These are phyloP conservation scores for Trichoderma parareesei DNA, from an alignment of 495 filamentous ascomycete genomes.

Conservation along the genomic window DNA sequence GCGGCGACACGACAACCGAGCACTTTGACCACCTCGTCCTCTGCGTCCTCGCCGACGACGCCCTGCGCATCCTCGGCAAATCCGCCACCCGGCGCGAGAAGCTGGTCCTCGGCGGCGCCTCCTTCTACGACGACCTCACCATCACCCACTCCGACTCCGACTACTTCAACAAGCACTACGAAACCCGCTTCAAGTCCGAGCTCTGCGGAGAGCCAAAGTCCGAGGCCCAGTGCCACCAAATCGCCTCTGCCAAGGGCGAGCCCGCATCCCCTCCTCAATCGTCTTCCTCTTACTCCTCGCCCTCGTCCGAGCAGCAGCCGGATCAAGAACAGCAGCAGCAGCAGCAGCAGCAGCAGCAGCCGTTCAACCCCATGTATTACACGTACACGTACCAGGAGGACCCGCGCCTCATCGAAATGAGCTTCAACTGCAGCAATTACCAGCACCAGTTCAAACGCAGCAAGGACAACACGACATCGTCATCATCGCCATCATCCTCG, in stretches of 20 bases:
- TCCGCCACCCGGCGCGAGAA: constrained; percentile 57
- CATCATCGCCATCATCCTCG: not conserved
- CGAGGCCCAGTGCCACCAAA: constrained; percentile 38
- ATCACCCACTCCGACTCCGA: constrained; percentile 70
- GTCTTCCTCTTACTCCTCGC: not conserved
- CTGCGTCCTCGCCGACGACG: constrained; percentile 68
- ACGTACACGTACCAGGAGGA: constrained; percentile 60
- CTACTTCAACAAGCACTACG: constrained; percentile 72
- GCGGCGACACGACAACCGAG: constrained; percentile 22
- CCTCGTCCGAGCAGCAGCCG: no score
- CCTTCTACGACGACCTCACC: constrained; percentile 76
- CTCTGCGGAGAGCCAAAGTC: constrained; percentile 43
- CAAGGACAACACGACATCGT: no score
- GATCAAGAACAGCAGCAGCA: constrained; percentile 1
- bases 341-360: constrained; percentile 4
- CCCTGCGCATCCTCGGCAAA: constrained; percentile 54
- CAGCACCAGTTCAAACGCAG: constrained; percentile 67
- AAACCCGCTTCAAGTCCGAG: constrained; percentile 52
- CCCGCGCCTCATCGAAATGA: constrained; percentile 71
- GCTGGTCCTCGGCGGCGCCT: constrained; percentile 62
- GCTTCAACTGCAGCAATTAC: constrained; percentile 79
- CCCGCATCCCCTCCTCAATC: not conserved
- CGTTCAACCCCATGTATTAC: constrained; percentile 74
- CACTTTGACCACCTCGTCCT: constrained; percentile 67
- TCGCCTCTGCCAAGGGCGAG: constrained; percentile 42